Base-by-base conservation (phyloP, 257 asterid species). In the Verbascum thapsus region DNA sequence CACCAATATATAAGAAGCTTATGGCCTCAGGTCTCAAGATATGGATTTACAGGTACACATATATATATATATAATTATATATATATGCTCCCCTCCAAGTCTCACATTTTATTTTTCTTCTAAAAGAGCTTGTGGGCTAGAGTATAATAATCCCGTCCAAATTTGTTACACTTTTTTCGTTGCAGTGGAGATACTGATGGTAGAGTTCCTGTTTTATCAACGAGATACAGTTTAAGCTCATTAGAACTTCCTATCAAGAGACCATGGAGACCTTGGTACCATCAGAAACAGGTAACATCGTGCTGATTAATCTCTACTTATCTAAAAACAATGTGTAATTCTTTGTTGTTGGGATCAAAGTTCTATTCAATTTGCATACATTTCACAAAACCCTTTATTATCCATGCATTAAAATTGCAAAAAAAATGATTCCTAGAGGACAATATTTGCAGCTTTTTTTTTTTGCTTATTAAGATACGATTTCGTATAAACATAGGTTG, bases 191-290 rank as follows among this genome's bases (percentile, higher is more conserved):
- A 91, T 63, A 91, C 91, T 0, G 96, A 91, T 64, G 98, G 98
- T 40, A 76, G 98, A 72, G 94, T 91, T 48, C 95, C 98, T 0
- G 88, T 91, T 8, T 53, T 91, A 69, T 88, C 96, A 6, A 91
- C 98, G 20, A 82, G 96, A 66, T 91, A 91, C 42, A 85, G 98
- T 69, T 67, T 91, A 50, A 81, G 87, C 66, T 62, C 83, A 3
- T 68, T 91, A 59, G 91, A 81, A 17, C 85, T 91, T 52, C 75
- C 83, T 10, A 84, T 91, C 61, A 82, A 75, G 70, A 62, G 37
- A 44, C 77, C 88, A 44, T 91, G 98, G 98, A 81, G 95, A 48
- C 96, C 96, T 17, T 91, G 98, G 98, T 91, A 84, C 82, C 91
- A 88, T 58, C 63, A 81, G 66, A 82, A 86, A 71, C 98, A 91